Evolutionary conservation across 2,329 filamentous ascomycete genomes (phyloP), one percentile per base, ranked within the genome.

Genomic region (Pseudocercospora pini-densiflorae): DNA sequence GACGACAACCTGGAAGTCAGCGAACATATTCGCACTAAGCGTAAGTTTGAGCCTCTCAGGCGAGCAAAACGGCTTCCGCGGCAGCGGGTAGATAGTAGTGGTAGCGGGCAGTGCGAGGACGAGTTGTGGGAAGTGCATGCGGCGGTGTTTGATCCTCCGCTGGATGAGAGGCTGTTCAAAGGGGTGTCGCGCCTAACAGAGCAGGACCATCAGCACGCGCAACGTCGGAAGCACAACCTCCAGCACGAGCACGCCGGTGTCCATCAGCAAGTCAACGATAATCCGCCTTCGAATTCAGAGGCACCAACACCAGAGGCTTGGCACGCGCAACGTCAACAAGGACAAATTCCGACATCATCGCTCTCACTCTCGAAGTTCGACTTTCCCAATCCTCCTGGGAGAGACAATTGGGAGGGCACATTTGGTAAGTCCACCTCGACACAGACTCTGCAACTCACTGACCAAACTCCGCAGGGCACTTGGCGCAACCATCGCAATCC

Each of bases 41-140:
- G 76, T 73, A 75, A 74, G 70, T 76, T 75, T 60, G 66, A 71
- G 19, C 59, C 43, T 27, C 67, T 74, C 40, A 72, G 68, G 62
- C 71, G 60, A 33, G 73, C 76, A 31, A 77, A 76, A 62, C 70
- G 76, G 53, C 71, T 77, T 45, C 76, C 76, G 4, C 71, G 67
- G 49, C 67, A 63, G 45, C 55, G 61, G 53, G 64, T 33, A 49
- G 61, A 63, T 63, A 36, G 59, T 51, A 40, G 68, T 47, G 49
- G 64, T 58, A 63, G 60, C 27, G 31, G 16, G 8, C 54, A 61
- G 33, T 24, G 61, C 19, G 65, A 65, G 19, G 61, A 66, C 29
- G 71, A 64, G n/a, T 21, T 72, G 36, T 77, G 75, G 75, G 71
- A 74, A 54, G 75, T 77, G 14, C 74, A 75, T 49, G 76, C 76